Conservation (phyloP, 106 monocot genomes). For the Acorus calamus region DNA sequence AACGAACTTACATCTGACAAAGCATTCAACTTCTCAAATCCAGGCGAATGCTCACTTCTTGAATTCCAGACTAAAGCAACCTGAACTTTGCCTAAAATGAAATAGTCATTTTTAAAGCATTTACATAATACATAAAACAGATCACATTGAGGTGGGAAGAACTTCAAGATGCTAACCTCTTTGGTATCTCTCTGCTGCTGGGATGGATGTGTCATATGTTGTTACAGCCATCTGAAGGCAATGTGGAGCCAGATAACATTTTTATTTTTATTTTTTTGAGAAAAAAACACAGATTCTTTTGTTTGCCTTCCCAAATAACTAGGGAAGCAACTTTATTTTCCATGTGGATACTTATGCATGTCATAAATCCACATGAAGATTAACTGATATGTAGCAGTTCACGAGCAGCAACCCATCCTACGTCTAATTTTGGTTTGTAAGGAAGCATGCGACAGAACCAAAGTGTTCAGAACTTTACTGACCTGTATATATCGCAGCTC, state of each 20-base stretch:
- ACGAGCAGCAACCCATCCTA: too few species aligned
- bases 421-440: neutral
- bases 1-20: slow-evolving; percentile 54
- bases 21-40: slow-evolving; percentile 58
- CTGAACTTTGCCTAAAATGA: slow-evolving; percentile 69
- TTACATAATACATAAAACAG: neutral
- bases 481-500: slow-evolving; percentile 96
- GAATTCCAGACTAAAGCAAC: slow-evolving; percentile 96
- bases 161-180: slow-evolving; percentile 38
- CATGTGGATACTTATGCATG: too few species aligned
- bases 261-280: too few species aligned
- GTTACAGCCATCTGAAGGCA: slow-evolving; percentile 87
- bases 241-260: neutral
- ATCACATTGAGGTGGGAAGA: neutral
- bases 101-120: slow-evolving; percentile 1
- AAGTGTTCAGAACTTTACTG: slow-evolving; percentile 12
- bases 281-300: too few species aligned
- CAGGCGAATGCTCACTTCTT: slow-evolving; percentile 59
- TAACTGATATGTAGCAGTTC: too few species aligned
- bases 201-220: slow-evolving; percentile 84
- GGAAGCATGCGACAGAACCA: neutral
- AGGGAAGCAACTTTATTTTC: too few species aligned
- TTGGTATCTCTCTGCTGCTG: slow-evolving; percentile 50
- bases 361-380: too few species aligned
- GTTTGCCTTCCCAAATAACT: too few species aligned